Evolutionary conservation across 1,284 basidiomycete species (phyloP).

Genomic region (Retiboletus flavoniger): DNA sequence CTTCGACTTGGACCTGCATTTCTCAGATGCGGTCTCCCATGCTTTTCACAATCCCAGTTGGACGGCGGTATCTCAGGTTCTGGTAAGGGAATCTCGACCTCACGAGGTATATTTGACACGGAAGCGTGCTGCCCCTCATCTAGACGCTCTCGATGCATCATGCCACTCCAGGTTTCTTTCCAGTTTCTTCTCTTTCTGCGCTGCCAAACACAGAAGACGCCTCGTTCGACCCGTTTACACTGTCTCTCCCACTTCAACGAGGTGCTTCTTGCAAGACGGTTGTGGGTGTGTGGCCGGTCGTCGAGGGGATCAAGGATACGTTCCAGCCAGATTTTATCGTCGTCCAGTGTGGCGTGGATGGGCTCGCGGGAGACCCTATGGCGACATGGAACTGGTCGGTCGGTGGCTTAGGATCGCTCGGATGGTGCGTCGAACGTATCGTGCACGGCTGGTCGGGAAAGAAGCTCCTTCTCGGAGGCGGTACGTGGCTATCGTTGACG

Average conservation of each 20-base stretch:
- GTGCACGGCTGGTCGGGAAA: slow-evolving; percentile 58
- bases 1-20: slow-evolving; percentile 90
- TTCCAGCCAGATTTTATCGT: slow-evolving; percentile 80
- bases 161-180: slow-evolving; percentile 80
- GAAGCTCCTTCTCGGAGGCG: slow-evolving; percentile 66
- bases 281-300: slow-evolving; percentile 55
- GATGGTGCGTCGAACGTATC: slow-evolving; percentile 64
- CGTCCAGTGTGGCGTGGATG: slow-evolving; percentile 86
- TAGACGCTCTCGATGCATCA: slow-evolving; percentile 86
- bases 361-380: slow-evolving; percentile 80
- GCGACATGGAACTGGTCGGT: slow-evolving; percentile 78
- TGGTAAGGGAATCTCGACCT: slow-evolving; percentile 42
- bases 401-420: slow-evolving; percentile 61
- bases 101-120: background rate
- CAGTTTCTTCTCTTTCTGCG: slow-evolving; percentile 54
- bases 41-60: slow-evolving; percentile 58
- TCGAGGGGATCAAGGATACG: slow-evolving; percentile 60
- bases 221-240: slow-evolving; percentile 65
- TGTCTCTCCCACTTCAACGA: slow-evolving; percentile 69
- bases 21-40: slow-evolving; percentile 83
- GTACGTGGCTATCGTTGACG: slow-evolving; percentile 34
- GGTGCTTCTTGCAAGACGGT: slow-evolving; percentile 69
- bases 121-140: background rate
- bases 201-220: slow-evolving; percentile 43
- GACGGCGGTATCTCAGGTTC: slow-evolving; percentile 48